Base-by-base conservation (phyloP, 495 filamentous ascomycete species). In the Aspergillus sclerotiicarbonarius region DNA sequence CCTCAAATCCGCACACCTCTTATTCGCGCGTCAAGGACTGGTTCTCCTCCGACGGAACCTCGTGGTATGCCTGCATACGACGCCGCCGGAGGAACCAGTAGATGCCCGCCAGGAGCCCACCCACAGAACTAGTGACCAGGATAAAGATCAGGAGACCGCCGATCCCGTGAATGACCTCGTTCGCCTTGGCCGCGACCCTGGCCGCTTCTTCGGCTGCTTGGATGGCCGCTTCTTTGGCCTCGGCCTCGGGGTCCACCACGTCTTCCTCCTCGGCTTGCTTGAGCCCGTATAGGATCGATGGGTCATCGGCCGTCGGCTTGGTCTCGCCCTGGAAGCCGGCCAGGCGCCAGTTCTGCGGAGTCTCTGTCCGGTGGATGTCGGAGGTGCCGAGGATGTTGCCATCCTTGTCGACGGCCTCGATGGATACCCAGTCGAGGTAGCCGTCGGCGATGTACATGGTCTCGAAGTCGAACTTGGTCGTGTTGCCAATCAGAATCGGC, bases 391-490 rank as follows among this genome's bases (percentile, higher is more conserved):
- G 57, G 19, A 62, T 46, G 44, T 57, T 67, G 50, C 71, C 72
- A 16, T 73, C 58, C 25, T 41, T 32, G 45, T 74, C 73, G n/a
- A 76, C 50, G 1, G 73, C 73, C 41, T 76, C 71, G 0, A 67
- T 73, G 8, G 67, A 68, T 8, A 76, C 62, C 65, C 67, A 74
- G 32, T 74, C 70, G 60, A 75, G 60, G 53, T 70, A 76, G 9
- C 76, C 76, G 20, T 75, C 63, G n/a, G 67, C 67, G 47, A 74
- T 72, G 49, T 71, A 76, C 66, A 75, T 68, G n/a, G 74, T 75
- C 55, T 78, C 76, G 41, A 78, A 78, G 16, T 75, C 72, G 18
- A 63, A 56, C 61, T 76, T 77, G 47, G 64, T 65, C 16, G 67
- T 68, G 41, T 67, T 68, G 19, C 74, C 76, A 46, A 78, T 60